A percentile compares a stretch with the other conserved stretches of the same genome.
These are phyloP conservation scores for Lichina pygmaea DNA, from an alignment of 495 filamentous ascomycete genomes.

Conservation along the genomic window DNA sequence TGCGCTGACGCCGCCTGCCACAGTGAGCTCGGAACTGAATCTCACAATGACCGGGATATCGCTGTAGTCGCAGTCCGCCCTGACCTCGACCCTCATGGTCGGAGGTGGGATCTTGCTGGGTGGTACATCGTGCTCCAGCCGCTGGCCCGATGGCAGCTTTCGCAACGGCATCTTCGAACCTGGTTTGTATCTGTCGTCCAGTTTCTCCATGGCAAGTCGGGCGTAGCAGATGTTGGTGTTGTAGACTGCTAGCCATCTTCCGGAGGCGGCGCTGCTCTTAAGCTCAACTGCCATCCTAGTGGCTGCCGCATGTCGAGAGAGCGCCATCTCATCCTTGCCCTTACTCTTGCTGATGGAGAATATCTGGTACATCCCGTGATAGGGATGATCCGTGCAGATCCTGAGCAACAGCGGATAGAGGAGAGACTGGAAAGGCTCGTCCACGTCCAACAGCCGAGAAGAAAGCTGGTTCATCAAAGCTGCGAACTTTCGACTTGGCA, in stretches of 20 bases:
- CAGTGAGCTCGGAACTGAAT: constrained; percentile 43
- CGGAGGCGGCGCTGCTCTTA: constrained; percentile 16
- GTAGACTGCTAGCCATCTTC: constrained; percentile 38
- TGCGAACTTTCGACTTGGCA: constrained; percentile 79
- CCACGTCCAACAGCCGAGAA: constrained; percentile 52
- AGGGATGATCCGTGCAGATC: constrained; percentile 79
- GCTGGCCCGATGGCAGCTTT: constrained; percentile 24
- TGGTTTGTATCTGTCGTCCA: constrained; percentile 30
- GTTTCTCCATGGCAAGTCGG: constrained; percentile 35
- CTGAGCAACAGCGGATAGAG: constrained; percentile 43
- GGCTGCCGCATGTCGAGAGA: constrained; percentile 47
- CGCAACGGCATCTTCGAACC: constrained; percentile 35
- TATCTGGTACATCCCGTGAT: constrained; percentile 89
- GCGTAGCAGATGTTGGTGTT: constrained; percentile 50
- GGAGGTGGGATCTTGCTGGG: constrained; percentile 54
- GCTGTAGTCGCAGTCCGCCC: constrained; percentile 46
- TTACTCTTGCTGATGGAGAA: constrained; percentile 49
- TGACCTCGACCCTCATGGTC: constrained; percentile 62
- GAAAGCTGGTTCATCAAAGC: constrained; percentile 86
- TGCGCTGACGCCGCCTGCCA: constrained; percentile 72
- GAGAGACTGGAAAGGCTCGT: constrained; percentile 42
- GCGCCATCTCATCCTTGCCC: constrained; percentile 41
- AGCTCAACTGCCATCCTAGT: constrained; percentile 33
- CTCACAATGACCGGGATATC: constrained; percentile 38
- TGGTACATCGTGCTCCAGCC: constrained; percentile 28